Conservation (phyloP, 148 eudicot species). For the Vaccinium corymbosum region DNA sequence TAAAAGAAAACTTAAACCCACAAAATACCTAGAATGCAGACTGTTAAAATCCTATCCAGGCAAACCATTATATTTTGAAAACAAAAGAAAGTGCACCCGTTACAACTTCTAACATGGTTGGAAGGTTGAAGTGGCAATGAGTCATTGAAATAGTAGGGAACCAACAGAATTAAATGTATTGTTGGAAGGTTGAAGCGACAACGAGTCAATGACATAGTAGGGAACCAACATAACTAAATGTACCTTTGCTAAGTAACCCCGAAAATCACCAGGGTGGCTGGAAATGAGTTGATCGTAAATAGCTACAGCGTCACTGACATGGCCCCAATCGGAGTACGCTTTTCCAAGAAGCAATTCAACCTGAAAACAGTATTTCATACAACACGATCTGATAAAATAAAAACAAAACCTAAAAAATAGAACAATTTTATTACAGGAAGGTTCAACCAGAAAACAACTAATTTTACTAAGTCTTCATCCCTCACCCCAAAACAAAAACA, state of each 20-base stretch:
- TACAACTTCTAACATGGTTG: not conserved
- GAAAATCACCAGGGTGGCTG: slow-evolving; percentile 74
- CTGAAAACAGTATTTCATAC: slow-evolving; percentile 32
- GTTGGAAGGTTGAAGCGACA: not conserved
- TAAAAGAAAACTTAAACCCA: not conserved
- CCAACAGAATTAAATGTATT: slow-evolving; percentile 18
- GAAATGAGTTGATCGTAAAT: slow-evolving; percentile 88
- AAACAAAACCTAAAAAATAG: not conserved
- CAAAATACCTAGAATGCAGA: not conserved
- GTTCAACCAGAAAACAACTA: not conserved
- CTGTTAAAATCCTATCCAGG: not conserved
- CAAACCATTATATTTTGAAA: not conserved
- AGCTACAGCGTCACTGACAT: slow-evolving; percentile 79
- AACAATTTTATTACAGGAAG: not conserved
- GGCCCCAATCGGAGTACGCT: slow-evolving; percentile 98
- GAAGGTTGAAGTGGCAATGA: not conserved
- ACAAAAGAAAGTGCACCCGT: not conserved
- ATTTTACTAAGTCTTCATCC: not conserved
- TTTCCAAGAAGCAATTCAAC: slow-evolving; percentile 93
- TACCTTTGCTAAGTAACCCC: slow-evolving; percentile 95
- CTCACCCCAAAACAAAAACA: not conserved
- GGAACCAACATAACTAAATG: not conserved
- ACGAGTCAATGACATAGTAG: not conserved
- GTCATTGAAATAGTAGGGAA: not conserved
- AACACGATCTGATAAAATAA: not conserved